Base-by-base conservation (phyloP, 192 early-diverging fungal genomes). In the Dimargaris cristalligena region DNA sequence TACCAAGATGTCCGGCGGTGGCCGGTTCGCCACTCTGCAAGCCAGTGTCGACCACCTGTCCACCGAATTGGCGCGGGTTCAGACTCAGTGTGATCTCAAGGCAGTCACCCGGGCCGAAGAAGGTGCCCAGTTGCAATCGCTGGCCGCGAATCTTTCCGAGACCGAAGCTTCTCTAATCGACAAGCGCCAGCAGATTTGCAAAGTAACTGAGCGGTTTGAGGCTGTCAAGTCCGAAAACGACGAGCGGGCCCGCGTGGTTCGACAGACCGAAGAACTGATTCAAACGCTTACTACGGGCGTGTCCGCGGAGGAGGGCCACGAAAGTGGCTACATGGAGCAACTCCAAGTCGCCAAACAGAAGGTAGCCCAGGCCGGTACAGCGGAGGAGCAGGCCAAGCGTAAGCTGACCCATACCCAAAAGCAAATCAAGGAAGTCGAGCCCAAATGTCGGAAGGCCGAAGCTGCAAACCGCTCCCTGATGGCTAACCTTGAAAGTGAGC, bases 271-370 rank as follows among this genome's bases (percentile, higher is more conserved):
- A 50, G 87, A 94, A 59, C 75, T 99, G 31, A 66, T 99, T 18
- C 87, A 92, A 64, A 92, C 91, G 4, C 77, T 99, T 28, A 89
- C 90, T 1, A 99, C 93, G 0, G 96, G 96, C 26, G 69, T 99
- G 31, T 78, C 93, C 18, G 80, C 90, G 2, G 80, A 84, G 48
- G 89, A 93, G 64, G 92, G 93, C 6, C 83, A 92, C 58, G 90
- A 99, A 59, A 90, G 86, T 63, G 92, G 95, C 1, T 99, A 94
- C 60, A 84, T 92, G 83, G 87, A 95, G 71, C 95, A 97, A 64
- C 70, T 99, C n/a, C 81, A 89, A 67, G 80, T 78, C 48, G 83
- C 81, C 30, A 86, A 85, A 60, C 80, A 76, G 44, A 73, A 70
- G 16, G 78, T 74, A 9, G 75, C 70, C 25, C 69, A 81, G 26